These are phyloP conservation scores for Cyclotella baltica DNA, from an alignment of 108 stramenopile genomes.

Conservation along the genomic window DNA sequence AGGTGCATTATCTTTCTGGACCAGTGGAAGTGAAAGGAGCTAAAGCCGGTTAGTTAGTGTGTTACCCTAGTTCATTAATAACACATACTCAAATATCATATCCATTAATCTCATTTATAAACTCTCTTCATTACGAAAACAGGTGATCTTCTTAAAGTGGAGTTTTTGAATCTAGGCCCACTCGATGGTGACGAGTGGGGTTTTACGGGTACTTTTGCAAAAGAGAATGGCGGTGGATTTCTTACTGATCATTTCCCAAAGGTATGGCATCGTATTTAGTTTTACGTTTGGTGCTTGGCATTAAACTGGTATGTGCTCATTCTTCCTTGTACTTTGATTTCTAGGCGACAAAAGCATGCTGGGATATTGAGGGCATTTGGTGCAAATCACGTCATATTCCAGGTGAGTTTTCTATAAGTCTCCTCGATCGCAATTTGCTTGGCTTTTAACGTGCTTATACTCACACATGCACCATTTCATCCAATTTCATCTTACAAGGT, in stretches of 20 bases:
- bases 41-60: constrained; percentile 8
- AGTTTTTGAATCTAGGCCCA: constrained; percentile 65
- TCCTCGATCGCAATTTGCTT: too few species aligned
- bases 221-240: constrained; percentile 79
- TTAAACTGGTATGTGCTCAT: background rate
- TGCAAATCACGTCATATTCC: constrained; percentile 64
- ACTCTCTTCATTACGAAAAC: constrained; percentile 9
- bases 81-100: background rate
- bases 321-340: background rate
- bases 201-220: constrained; percentile 74
- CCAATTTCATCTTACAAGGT: too few species aligned
- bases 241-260: constrained; percentile 69
- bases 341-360: constrained; percentile 58
- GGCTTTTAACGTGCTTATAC: too few species aligned
- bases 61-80: background rate
- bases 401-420: constrained; percentile 51
- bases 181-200: constrained; percentile 78
- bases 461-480: too few species aligned
- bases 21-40: constrained; percentile 65
- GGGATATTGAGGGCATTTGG: constrained; percentile 78
- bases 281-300: background rate
- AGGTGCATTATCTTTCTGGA: constrained; percentile 75
- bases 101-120: background rate
- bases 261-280: constrained; percentile 9
- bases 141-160: constrained; percentile 74